Evolutionary conservation across 371 early-diverging fungal genomes (phyloP).

Genomic region (Fennellomyces sp.): DNA sequence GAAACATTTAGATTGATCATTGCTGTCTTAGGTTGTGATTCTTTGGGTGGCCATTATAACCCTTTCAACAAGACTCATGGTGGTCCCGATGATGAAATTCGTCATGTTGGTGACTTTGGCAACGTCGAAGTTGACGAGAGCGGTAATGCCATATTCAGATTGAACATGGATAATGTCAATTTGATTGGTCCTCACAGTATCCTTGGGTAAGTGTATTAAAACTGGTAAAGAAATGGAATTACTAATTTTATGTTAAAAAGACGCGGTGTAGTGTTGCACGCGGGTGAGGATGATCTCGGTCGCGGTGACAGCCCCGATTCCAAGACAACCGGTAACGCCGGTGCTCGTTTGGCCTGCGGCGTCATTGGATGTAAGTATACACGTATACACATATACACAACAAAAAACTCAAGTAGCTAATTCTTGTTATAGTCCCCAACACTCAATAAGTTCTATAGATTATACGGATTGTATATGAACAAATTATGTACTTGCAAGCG

Average conservation of each 20-base stretch:
- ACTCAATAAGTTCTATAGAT: too few relatives aligned
- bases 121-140: constrained; percentile 68
- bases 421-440: too few relatives aligned
- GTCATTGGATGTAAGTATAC: constrained; percentile 79
- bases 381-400: too few relatives aligned
- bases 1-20: not conserved
- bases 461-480: too few relatives aligned
- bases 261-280: constrained; percentile 85
- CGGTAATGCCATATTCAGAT: constrained; percentile 55
- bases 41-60: constrained; percentile 84
- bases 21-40: constrained; percentile 57
- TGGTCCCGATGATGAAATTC: constrained; percentile 62
- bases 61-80: constrained; percentile 78
- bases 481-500: too few relatives aligned
- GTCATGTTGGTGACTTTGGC: constrained; percentile 91
- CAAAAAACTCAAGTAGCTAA: too few relatives aligned
- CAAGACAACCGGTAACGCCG: constrained; percentile 84
- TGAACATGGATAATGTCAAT: constrained; percentile 60
- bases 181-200: constrained; percentile 75
- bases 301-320: constrained; percentile 74
- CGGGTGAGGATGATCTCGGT: constrained; percentile 83
- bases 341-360: constrained; percentile 84
- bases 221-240: too few relatives aligned
- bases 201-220: constrained; percentile 59
- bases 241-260: constrained; percentile 22